Evolutionary conservation across 2,329 filamentous ascomycete genomes (phyloP).

Genomic region (Diaporthe humulicola): DNA sequence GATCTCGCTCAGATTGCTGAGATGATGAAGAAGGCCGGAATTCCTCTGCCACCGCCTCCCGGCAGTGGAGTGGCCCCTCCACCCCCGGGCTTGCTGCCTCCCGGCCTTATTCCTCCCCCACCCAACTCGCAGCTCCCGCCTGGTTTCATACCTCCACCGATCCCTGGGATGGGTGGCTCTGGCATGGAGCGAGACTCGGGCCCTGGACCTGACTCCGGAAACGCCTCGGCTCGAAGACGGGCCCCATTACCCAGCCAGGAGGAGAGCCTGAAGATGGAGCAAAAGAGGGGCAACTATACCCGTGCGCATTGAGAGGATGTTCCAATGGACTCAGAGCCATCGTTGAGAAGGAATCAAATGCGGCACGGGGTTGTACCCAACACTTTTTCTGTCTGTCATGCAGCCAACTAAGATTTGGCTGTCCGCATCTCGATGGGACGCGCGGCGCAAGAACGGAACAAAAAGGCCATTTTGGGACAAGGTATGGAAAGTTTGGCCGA

Average conservation of each 20-base stretch:
- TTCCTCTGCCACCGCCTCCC: slow-evolving; percentile 69
- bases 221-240: slow-evolving; percentile 64
- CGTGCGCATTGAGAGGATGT: slow-evolving; percentile 57
- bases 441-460: background rate
- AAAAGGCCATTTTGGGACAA: background rate
- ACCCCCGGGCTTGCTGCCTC: slow-evolving; percentile 62
- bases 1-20: slow-evolving; percentile 73
- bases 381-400: background rate
- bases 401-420: background rate
- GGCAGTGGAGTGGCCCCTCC: slow-evolving; percentile 50
- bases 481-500: background rate
- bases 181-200: slow-evolving; percentile 13
- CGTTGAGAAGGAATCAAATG: background rate
- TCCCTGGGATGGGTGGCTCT: slow-evolving; percentile 44
- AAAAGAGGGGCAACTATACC: slow-evolving; percentile 74
- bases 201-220: slow-evolving; percentile 47
- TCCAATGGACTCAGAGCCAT: background rate
- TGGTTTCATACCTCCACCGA: slow-evolving; percentile 58
- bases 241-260: slow-evolving; percentile 86
- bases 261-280: slow-evolving; percentile 84
- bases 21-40: slow-evolving; percentile 75
- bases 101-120: slow-evolving; percentile 62
- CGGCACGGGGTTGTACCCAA: too few relatives aligned
- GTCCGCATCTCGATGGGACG: too few relatives aligned
- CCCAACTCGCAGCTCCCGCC: slow-evolving; percentile 45